A percentile compares a stretch with the other conserved stretches of the same genome.
phyloP scores from a whole-genome alignment of 2,329 filamentous ascomycete species.

The Exophiala xenobiotica region DNA sequence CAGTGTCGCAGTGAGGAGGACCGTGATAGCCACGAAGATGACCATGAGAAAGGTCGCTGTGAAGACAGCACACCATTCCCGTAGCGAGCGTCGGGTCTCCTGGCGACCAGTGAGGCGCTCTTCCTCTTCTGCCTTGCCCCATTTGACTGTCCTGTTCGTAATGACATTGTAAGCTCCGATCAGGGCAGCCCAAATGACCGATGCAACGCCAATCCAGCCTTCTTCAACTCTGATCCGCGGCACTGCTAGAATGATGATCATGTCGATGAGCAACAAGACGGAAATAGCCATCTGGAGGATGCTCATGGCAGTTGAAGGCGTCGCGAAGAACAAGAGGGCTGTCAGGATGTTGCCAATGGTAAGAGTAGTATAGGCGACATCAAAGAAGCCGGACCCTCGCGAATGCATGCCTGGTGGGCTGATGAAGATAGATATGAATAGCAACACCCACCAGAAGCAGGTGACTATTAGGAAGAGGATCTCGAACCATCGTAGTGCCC shows the following conservation, averaged over 20 bases:
- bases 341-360: constrained; percentile 73
- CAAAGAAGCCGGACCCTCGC: constrained; percentile 87
- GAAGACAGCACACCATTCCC: constrained; percentile 81
- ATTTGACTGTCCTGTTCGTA: constrained; percentile 78
- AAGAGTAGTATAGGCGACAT: constrained; percentile 79
- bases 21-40: constrained; percentile 62
- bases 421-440: constrained; percentile 87
- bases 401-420: constrained; percentile 83
- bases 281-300: constrained; percentile 69
- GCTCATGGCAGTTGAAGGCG: constrained; percentile 76
- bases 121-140: constrained; percentile 92
- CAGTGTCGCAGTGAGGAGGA: constrained; percentile 77
- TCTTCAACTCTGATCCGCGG: constrained; percentile 76
- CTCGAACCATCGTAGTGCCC: constrained; percentile 74
- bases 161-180: constrained; percentile 77
- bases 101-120: constrained; percentile 84
- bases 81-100: constrained; percentile 76
- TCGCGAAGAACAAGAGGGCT: constrained; percentile 80
- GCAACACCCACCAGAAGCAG: constrained; percentile 88
- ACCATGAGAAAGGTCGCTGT: constrained; percentile 70
- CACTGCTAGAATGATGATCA: constrained; percentile 76
- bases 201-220: constrained; percentile 85
- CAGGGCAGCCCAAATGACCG: constrained; percentile 77
- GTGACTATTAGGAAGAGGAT: constrained; percentile 71
- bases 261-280: constrained; percentile 67